These are phyloP conservation scores for Microbotryum scabiosae DNA, from an alignment of 1,284 basidiomycete species.

Conservation along the genomic window DNA sequence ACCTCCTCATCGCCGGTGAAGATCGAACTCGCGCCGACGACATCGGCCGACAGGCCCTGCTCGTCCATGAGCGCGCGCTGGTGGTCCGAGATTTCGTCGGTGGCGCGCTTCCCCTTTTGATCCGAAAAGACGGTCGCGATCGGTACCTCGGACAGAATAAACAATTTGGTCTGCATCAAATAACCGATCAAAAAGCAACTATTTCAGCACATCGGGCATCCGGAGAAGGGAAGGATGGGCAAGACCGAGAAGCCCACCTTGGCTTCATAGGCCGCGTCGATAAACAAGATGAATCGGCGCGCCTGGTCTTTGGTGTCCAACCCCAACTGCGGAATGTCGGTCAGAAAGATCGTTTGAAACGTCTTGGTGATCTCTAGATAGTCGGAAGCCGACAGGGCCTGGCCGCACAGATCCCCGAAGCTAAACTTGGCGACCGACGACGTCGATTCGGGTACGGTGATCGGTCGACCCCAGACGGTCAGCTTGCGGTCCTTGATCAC, in stretches of 20 bases:
- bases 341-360: constrained; percentile 81
- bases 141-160: constrained; percentile 80
- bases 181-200: neutral
- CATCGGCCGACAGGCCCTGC: constrained; percentile 56
- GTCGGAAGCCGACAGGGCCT: constrained; percentile 85
- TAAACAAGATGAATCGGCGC: constrained; percentile 90
- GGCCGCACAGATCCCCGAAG: constrained; percentile 81
- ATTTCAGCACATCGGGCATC: too few relatives aligned
- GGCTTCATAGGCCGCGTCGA: constrained; percentile 78
- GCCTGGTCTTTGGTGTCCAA: constrained; percentile 80
- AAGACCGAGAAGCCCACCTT: constrained; percentile 4
- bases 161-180: constrained; percentile 64
- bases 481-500: constrained; percentile 60
- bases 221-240: neutral
- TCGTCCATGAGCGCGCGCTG: constrained; percentile 82
- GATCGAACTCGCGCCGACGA: constrained; percentile 70
- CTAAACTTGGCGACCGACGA: constrained; percentile 69
- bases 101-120: constrained; percentile 42
- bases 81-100: constrained; percentile 57
- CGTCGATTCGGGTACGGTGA: constrained; percentile 71
- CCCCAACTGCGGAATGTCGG: constrained; percentile 77
- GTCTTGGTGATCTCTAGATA: constrained; percentile 86
- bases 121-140: constrained; percentile 80
- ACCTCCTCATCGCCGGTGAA: constrained; percentile 90
- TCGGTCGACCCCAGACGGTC: constrained; percentile 76